Base-by-base conservation (phyloP, 306 rosid species). In the Aeschynomene evenia region DNA sequence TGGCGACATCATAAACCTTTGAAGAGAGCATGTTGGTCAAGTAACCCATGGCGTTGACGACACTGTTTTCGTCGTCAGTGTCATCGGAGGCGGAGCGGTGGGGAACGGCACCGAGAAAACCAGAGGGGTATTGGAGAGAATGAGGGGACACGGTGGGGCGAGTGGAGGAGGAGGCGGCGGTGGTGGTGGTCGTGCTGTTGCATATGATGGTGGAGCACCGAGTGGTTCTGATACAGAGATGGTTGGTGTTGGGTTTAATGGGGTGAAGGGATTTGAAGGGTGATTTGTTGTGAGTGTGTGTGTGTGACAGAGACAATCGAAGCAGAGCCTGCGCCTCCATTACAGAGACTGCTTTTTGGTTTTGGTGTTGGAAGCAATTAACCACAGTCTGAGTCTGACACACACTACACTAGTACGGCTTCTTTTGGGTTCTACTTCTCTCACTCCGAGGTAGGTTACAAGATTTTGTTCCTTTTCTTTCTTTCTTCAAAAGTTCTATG, bases 1-100 rank as follows among this genome's bases (percentile, higher is more conserved):
- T 67, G 16, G 99, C 92, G 7, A 94, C 92, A 13, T 91, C 97
- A 22, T 94, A 94, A 4, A 89, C 99, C 81, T 84, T 88, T 0
- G 99, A 91, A 12, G 92, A 57, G 19, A 94, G 82, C 16, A 95
- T 95, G 39, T 72, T 84, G 0, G 91, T 95, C 87, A 94, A 78
- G 65, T 91, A 90, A 20, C 31, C 65, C 96, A 94, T 78, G 19
- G 95, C 92, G 46, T 70, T 68, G 5, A 69, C 49, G 49, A 4
- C 49, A 5, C 18, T 43, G 49, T 3, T 43, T 16, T 4, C 1
- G 45, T 39, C 45, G 4, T 8, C 10, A 8, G 6, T n/a, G 49
- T 13, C 49, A 14, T 9, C 12, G 12, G 16, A 0, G 49, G 7
- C 6, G 16, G 49, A 43, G 49, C 49, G 49, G 18, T 43, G 16